Percentiles rank a stretch among this genome's conserved stretches.
These are phyloP conservation scores for Populus nigra DNA, from an alignment of 345 rosid species.

Conservation along the genomic window DNA sequence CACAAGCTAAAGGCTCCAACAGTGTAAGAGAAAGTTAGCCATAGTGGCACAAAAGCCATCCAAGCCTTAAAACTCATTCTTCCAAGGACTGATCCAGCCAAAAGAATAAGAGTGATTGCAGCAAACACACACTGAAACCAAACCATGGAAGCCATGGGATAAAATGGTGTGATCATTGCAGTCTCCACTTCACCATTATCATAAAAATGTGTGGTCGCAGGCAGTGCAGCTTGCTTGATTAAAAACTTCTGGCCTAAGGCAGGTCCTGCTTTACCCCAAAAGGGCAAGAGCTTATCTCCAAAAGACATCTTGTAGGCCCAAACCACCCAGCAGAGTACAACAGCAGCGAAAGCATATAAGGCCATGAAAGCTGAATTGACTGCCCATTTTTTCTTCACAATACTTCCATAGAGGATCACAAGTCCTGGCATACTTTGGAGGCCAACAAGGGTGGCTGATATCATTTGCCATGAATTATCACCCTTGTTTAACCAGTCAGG, in stretches of 20 bases:
- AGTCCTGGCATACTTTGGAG: conserved; percentile 48
- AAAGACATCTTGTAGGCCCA: conserved; percentile 57
- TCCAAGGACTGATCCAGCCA: conserved; percentile 48
- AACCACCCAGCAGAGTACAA: conserved; percentile 42
- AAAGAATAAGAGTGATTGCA: conserved; percentile 32
- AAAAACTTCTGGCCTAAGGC: conserved; percentile 49
- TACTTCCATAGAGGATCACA: conserved; percentile 50
- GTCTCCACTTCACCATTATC: conserved; percentile 22
- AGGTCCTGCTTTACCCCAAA: conserved; percentile 52
- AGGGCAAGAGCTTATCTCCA: conserved; percentile 44
- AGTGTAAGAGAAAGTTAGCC: conserved; percentile 44
- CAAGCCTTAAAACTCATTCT: conserved; percentile 47
- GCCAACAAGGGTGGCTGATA: conserved; percentile 44
- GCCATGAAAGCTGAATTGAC: conserved; percentile 58
- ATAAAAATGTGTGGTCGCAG: conserved; percentile 26
- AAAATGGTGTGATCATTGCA: conserved; percentile 18
- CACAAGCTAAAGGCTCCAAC: conserved; percentile 53
- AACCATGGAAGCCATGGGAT: conserved; percentile 51
- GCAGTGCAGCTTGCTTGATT: conserved; percentile 32
- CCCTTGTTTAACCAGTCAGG: conserved; percentile 54
- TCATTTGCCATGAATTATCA: conserved; percentile 53
- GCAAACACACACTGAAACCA: conserved; percentile 55
- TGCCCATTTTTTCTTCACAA: conserved; percentile 48
- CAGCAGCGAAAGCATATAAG: conserved; percentile 45
- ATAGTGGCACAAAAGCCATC: conserved; percentile 54